Conservation (phyloP, 306 rosid species). For the Canavalia ensiformis region DNA sequence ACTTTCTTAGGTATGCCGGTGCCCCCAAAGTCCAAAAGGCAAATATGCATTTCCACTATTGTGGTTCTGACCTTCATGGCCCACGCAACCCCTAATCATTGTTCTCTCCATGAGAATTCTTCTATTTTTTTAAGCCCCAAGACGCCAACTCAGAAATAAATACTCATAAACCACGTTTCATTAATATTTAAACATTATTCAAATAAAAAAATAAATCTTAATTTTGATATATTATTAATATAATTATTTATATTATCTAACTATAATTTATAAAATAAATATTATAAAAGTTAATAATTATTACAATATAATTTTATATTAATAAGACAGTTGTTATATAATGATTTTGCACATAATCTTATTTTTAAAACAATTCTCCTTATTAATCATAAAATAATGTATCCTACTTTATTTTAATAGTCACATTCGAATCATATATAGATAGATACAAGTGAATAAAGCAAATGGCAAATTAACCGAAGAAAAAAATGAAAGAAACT, state of each 20-base stretch:
- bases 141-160: neutral
- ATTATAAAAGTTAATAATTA: no score
- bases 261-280: no score
- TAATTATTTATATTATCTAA: no score
- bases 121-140: neutral
- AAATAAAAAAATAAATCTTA: neutral
- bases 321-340: neutral
- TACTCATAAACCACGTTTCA: neutral
- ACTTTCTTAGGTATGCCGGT: neutral
- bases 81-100: constrained; percentile 23
- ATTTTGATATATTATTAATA: no score
- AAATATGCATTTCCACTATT: constrained; percentile 4
- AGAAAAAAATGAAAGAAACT: neutral
- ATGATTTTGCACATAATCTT: neutral
- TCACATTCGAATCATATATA: neutral
- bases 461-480: neutral
- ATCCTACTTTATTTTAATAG: neutral
- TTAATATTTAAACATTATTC: neutral
- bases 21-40: constrained; percentile 22
- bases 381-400: neutral
- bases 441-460: neutral
- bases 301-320: neutral
- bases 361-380: neutral
- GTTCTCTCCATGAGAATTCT: neutral
- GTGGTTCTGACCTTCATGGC: constrained; percentile 20